Evolutionary conservation across 2,329 filamentous ascomycete species (phyloP).

Genomic region (Hymenoscyphus albidus): DNA sequence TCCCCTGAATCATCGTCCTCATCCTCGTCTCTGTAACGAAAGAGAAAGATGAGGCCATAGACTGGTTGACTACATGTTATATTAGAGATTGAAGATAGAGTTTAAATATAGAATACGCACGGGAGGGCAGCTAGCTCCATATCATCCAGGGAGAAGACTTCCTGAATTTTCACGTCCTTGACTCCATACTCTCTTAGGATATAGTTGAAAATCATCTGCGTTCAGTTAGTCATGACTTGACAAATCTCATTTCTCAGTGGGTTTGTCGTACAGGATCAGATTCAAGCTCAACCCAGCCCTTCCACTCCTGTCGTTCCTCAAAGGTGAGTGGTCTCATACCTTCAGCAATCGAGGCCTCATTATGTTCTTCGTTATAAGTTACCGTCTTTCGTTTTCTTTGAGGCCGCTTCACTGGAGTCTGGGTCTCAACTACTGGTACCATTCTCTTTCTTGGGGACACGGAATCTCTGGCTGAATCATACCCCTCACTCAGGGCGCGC

Average conservation of each 20-base stretch:
- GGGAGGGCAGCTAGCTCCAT: constrained; percentile 59
- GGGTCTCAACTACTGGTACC: neutral
- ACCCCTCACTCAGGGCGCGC: neutral
- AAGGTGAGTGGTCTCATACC: constrained; percentile 44
- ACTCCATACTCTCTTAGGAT: constrained; percentile 80
- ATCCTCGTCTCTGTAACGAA: constrained; percentile 58
- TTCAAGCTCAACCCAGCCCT: constrained; percentile 79
- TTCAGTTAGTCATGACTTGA: neutral
- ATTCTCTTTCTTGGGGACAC: neutral
- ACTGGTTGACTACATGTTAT: constrained; percentile 58
- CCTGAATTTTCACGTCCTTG: constrained; percentile 66
- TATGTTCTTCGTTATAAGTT: neutral
- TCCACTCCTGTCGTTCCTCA: constrained; percentile 58
- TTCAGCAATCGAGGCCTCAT: constrained; percentile 19
- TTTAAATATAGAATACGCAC: constrained; percentile 37
- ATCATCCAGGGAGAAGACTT: constrained; percentile 71
- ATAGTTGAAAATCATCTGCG: constrained; percentile 75
- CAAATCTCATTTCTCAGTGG: neutral
- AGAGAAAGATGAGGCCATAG: constrained; percentile 86
- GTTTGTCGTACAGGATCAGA: constrained; percentile 69
- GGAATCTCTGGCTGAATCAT: neutral
- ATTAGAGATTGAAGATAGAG: constrained; percentile 19
- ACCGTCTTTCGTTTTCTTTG: constrained; percentile 2
- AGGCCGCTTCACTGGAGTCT: neutral
- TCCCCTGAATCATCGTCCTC: constrained; percentile 45